Conservation (phyloP, 75 land plant genomes). For the Larix kaempferi region DNA sequence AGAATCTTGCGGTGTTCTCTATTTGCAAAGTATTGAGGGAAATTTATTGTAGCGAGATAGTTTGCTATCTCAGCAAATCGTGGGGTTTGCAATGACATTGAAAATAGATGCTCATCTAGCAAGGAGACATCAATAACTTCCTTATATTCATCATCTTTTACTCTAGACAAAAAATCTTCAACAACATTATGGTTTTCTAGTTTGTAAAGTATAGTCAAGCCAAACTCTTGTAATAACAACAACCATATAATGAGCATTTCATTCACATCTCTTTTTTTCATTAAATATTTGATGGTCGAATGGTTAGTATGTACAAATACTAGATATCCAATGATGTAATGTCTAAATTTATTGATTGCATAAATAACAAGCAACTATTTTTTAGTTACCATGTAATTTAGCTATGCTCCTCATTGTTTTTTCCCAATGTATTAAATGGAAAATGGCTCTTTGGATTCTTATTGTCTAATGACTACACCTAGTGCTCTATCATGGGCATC, state of each 20-base stretch:
- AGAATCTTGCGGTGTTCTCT: not conserved
- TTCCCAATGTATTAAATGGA: slow-evolving; percentile 10
- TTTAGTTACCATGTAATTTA: slow-evolving; percentile 13
- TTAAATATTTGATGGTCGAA: slow-evolving; percentile 6
- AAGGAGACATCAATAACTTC: slow-evolving; percentile 1
- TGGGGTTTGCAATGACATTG: not conserved
- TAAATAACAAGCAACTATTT: not conserved
- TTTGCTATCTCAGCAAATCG: not conserved
- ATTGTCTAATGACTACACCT: not conserved
- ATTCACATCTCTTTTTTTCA: not conserved
- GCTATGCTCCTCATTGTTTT: not conserved
- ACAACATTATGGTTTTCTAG: slow-evolving; percentile 4
- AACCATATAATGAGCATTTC: not conserved
- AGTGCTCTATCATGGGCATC: not conserved
- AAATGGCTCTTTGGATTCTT: not conserved
- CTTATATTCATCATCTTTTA: not conserved
- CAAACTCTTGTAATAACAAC: not conserved
- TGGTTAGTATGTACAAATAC: slow-evolving; percentile 11
- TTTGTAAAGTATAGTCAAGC: slow-evolving; percentile 5
- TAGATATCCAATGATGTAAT: not conserved
- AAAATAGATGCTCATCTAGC: slow-evolving; percentile 5
- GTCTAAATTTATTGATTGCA: no score
- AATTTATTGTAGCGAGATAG: not conserved
- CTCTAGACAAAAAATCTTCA: slow-evolving; percentile 8
- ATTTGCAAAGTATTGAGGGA: not conserved